phyloP scores from a whole-genome alignment of 139 green algal species.

The Coccomyxa sp. region DNA sequence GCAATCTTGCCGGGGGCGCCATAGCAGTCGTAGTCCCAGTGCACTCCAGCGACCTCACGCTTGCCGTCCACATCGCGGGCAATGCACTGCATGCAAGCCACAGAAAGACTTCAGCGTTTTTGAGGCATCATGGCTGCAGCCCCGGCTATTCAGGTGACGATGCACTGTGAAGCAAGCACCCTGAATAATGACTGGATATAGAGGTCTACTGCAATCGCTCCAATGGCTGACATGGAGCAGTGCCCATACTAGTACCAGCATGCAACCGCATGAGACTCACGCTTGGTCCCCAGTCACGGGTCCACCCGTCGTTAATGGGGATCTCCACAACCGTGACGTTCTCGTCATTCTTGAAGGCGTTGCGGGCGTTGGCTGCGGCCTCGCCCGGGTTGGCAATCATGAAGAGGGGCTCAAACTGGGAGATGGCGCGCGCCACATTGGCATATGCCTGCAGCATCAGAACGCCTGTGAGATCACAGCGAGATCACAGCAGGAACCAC shows the following conservation, averaged over 20 bases:
- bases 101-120: no score
- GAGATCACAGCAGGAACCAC: no score
- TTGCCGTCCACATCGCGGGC: conserved; percentile 34
- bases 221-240: no score
- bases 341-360: conserved; percentile 12
- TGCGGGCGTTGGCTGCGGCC: conserved; percentile 25
- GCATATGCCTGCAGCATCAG: no score
- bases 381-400: conserved; percentile 54
- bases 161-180: background rate
- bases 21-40: conserved; percentile 64
- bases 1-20: conserved; percentile 15
- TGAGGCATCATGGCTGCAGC: no score
- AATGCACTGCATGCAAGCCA: conserved; percentile 28
- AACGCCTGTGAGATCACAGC: no score
- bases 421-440: conserved; percentile 49
- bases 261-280: conserved; percentile 7
- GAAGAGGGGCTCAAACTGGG: conserved; percentile 52
- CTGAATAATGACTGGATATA: background rate
- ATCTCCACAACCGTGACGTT: conserved; percentile 40
- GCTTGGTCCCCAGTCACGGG: conserved; percentile 58
- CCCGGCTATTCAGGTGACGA: no score
- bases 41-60: conserved; percentile 47
- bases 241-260: no score
- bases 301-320: conserved; percentile 53
- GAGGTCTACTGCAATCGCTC: no score